Evolutionary conservation across 164 flowering plant species (phyloP).

Genomic region (Vitis rupestris): DNA sequence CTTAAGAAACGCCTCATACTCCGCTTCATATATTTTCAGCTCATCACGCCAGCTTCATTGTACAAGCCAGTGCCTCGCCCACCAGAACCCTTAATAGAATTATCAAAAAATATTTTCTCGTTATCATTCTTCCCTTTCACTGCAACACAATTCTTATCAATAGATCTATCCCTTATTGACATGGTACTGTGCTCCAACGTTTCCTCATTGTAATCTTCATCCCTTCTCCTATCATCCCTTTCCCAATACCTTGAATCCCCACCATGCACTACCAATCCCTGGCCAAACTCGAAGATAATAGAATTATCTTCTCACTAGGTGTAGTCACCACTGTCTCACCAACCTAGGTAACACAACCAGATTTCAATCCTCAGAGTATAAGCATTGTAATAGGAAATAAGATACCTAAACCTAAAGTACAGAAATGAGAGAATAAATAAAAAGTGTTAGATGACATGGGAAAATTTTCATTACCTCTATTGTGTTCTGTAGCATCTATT

Average conservation of each 20-base stretch:
- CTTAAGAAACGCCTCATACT: constrained; percentile 78
- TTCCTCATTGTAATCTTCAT: constrained; percentile 79
- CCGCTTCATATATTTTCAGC: constrained; percentile 79
- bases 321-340: too few species aligned
- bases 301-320: too few species aligned
- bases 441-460: too few species aligned
- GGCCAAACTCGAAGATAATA: too few species aligned
- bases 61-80: constrained; percentile 58
- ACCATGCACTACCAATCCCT: constrained; percentile 58
- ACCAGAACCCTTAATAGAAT: constrained; percentile 16
- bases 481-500: too few species aligned
- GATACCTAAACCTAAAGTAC: too few species aligned
- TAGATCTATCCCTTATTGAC: constrained; percentile 22
- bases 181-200: constrained; percentile 30
- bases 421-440: too few species aligned
- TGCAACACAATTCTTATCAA: constrained; percentile 14
- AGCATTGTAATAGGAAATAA: too few species aligned
- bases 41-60: constrained; percentile 97
- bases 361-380: too few species aligned
- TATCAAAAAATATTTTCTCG: constrained; percentile 17
- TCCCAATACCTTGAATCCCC: constrained; percentile 98
- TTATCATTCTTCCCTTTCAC: constrained; percentile 19
- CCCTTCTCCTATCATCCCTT: constrained; percentile 92
- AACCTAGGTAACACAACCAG: too few species aligned
- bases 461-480: too few species aligned